phyloP scores from a whole-genome alignment of 371 early-diverging fungal species.

The Mucor piriformis region DNA sequence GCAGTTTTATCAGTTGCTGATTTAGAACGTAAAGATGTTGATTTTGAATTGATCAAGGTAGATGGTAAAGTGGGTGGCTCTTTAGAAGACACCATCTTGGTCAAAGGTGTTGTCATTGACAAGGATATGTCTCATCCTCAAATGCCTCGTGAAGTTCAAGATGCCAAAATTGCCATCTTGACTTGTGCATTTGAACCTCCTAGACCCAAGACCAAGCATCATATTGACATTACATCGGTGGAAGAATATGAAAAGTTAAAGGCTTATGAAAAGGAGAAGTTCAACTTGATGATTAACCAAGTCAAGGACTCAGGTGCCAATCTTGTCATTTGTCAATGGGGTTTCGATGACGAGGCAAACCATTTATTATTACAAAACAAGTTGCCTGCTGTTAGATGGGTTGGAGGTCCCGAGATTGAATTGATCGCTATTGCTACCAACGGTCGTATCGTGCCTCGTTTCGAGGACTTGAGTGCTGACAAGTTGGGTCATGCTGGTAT shows the following conservation, averaged over 20 bases:
- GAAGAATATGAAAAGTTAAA: slow-evolving; percentile 98
- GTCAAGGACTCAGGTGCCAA: slow-evolving; percentile 98
- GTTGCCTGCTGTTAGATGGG: slow-evolving; percentile 99
- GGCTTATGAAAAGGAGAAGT: slow-evolving; percentile 95
- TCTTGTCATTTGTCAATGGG: slow-evolving; percentile 99
- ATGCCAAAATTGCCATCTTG: slow-evolving; percentile 98
- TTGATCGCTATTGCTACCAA: slow-evolving; percentile 99
- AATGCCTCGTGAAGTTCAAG: slow-evolving; percentile 96
- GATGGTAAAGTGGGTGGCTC: slow-evolving; percentile 98
- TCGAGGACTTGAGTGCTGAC: slow-evolving; percentile 91
- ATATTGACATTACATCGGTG: slow-evolving; percentile 96
- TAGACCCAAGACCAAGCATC: slow-evolving; percentile 99
- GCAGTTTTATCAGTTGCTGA: slow-evolving; percentile 98
- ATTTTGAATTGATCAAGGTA: slow-evolving; percentile 99
- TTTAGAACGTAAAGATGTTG: slow-evolving; percentile 98
- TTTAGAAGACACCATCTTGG: slow-evolving; percentile 89
- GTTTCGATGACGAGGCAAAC: slow-evolving; percentile 99
- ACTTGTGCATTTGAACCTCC: slow-evolving; percentile 99
- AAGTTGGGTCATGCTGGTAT: slow-evolving; percentile 96
- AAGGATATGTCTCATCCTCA: slow-evolving; percentile 99
- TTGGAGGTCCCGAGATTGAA: slow-evolving; percentile 99
- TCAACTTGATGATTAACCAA: slow-evolving; percentile 95
- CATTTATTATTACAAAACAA: slow-evolving; percentile 98
- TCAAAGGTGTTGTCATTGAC: slow-evolving; percentile 98
- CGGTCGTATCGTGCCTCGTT: slow-evolving; percentile 99